Evolutionary conservation across 176 grass and related monocot species (phyloP), one percentile per base, ranked within the genome.

Genomic region (Juncus inflexus): DNA sequence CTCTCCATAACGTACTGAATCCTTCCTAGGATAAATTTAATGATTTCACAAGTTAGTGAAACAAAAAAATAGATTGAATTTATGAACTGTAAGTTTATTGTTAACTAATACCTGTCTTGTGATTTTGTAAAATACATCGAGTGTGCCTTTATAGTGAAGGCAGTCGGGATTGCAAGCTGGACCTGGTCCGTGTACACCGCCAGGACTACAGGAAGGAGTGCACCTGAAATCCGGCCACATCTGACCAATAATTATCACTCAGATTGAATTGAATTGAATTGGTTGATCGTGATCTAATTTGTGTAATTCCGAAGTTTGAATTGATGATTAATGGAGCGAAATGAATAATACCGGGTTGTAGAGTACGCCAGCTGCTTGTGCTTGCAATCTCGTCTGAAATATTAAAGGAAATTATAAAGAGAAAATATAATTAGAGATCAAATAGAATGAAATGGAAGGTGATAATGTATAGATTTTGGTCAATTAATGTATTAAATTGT

Each of bases 381-480:
- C 91, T 83, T 96, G 91, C 73, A 96, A 87, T 61, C 91, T 88
- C 35, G 91, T 96, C 91, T 96, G 81, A 38, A 77, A 67, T 6
- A 67, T 10, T 62, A 69, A 69, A 52, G 6, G 37, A 12, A 6
- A 9, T 28, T 19, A 0, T 35, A 3, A 43, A 64, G 80, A 40
- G 65, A 41, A 60, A 37, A 19, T 10, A 47, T 11, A 55, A 7
- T 9, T 38, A 76, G 9, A 56, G 40, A 39, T 16, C 16, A 65
- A 3, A 3, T 28, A 19, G 72, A 76, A 39, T 43, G 3, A 2
- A 43, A 76, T 14, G 53, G 2, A 12, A 68, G 19, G 19, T 28
- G 19, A 28, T 28, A 28, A 28, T 28, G 19, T 28, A 28, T 28
- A 28, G 19, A 28, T 28, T 28, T 28, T 28, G 19, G 19, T 28